Evolutionary conservation across 2,329 filamentous ascomycete species (phyloP).

Genomic region (Dichotomopilus funicola): DNA sequence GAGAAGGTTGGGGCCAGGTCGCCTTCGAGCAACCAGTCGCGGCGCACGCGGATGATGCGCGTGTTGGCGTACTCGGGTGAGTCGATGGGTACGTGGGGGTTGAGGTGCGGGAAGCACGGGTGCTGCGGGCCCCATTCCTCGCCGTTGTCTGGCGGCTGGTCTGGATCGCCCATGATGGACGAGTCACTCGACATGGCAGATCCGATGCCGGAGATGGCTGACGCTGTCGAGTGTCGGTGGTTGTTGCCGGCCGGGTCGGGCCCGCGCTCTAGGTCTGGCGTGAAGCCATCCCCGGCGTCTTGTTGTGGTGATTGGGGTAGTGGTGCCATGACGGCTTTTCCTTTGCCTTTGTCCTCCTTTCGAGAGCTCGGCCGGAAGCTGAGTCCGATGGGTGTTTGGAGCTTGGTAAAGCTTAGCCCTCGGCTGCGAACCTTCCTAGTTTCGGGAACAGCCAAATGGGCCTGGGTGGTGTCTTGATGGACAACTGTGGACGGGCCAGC

Average conservation of each 20-base stretch:
- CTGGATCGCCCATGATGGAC: constrained; percentile 55
- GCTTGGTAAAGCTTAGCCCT: constrained; percentile 27
- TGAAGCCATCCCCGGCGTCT: constrained; percentile 32
- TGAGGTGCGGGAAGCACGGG: constrained; percentile 89
- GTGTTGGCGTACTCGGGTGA: constrained; percentile 71
- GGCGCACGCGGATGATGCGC: constrained; percentile 81
- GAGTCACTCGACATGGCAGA: constrained; percentile 51
- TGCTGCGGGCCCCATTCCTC: constrained; percentile 90
- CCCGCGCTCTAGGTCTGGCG: constrained; percentile 51
- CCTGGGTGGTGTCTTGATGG: constrained; percentile 13
- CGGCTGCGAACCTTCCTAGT: constrained; percentile 24
- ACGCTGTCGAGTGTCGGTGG: constrained; percentile 42
- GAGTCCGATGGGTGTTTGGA: constrained; percentile 20
- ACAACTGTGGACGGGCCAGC: constrained; percentile 22
- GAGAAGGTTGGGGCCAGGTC: constrained; percentile 90
- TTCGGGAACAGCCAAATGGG: constrained; percentile 6
- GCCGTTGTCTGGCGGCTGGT: constrained; percentile 59
- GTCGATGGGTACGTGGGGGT: constrained; percentile 77
- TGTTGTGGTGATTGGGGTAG: constrained; percentile 17
- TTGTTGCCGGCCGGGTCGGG: constrained; percentile 35
- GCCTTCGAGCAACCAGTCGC: constrained; percentile 86
- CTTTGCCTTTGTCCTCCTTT: constrained; percentile 36
- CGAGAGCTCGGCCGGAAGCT: constrained; percentile 16
- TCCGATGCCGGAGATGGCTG: constrained; percentile 45
- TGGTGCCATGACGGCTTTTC: constrained; percentile 45